Base-by-base conservation (phyloP, 2,329 filamentous ascomycete genomes). In the Fusarium sp. region DNA sequence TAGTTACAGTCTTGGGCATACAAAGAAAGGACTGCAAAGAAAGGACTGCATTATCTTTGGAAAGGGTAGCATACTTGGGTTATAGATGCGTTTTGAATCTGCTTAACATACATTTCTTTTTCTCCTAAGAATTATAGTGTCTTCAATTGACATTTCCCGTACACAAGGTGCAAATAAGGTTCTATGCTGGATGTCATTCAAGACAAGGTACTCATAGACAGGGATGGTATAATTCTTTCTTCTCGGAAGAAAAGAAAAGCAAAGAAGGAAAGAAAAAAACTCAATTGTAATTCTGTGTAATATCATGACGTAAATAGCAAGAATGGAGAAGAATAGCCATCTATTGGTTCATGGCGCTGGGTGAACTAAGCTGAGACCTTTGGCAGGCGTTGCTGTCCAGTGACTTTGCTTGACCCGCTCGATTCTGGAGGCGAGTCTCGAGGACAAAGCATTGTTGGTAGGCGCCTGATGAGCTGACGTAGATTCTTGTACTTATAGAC, bases 341-440 rank as follows among this genome's bases (percentile, higher is more conserved):
- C 48, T 33, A 58, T 68, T 64, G 38, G 74, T 52, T 54, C 36
- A 57, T 60, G 58, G 60, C 38, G 63, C 55, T 60, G 63, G 42
- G 41, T 42, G 45, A 45, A 56, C 55, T 63, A 69, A 64, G 47
- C 67, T 76, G 73, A 72, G 69, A 75, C 66, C 47, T 63, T 44
- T 70, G 66, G 63, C 74, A 77, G 73, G 66, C 66, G 65, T 63
- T 58, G 60, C 31, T 61, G 63, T 77, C 75, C 74, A 78, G 76
- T 78, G 72, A 78, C 70, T 77, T 63, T 52, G 28, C 62, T 47
- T 59, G 72, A 62, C 72, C 59, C 48, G 57, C 55, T 62, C 39
- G 24, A 38, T 38, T 69, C 44, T 74, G 60, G 60, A 69, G 63
- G 52, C 60, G 52, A 75, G 56, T 64, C 71, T 74, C 52, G 66